phyloP scores from a whole-genome alignment of 441 rosid genomes.

The Populus hybrid region DNA sequence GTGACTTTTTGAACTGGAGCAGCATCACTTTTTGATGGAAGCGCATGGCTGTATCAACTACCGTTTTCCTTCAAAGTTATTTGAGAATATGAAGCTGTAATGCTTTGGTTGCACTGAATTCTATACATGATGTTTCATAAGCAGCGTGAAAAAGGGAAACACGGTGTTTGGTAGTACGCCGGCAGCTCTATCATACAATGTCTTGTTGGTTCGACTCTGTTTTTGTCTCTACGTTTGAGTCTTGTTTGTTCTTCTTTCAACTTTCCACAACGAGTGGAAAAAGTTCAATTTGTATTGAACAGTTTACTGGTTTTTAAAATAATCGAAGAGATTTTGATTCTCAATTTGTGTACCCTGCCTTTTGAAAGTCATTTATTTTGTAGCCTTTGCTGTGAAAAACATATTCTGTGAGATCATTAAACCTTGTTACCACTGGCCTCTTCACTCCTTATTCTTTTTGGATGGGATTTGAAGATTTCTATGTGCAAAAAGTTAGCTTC shows the following conservation, averaged over 20 bases:
- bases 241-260: background rate
- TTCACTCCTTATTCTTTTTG: background rate
- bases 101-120: background rate
- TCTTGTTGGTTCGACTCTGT: background rate
- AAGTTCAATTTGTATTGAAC: background rate
- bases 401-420: background rate
- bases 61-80: background rate
- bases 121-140: background rate
- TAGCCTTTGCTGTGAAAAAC: background rate
- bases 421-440: background rate
- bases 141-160: background rate
- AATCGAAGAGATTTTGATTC: background rate
- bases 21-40: background rate
- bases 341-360: background rate
- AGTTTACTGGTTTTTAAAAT: background rate
- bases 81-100: background rate
- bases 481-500: background rate
- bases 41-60: background rate
- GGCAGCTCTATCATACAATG: background rate
- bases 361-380: background rate
- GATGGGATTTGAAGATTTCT: background rate
- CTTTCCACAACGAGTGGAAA: background rate
- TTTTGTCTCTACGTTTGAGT: background rate
- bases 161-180: background rate
- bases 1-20: background rate